Conservation (phyloP, 148 eudicot genomes). For the Silene conica region DNA sequence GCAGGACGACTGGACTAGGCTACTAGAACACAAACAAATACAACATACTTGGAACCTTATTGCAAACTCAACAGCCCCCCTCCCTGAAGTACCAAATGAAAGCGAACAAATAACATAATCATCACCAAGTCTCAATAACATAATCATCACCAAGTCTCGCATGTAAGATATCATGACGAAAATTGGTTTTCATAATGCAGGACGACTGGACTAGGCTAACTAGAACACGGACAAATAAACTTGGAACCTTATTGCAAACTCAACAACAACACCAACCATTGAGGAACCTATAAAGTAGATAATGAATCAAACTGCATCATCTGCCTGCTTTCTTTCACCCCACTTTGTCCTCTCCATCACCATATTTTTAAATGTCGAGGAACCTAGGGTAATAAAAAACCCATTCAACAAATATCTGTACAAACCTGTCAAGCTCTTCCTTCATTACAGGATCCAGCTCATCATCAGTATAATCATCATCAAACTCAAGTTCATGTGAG, state of each 20-base stretch:
- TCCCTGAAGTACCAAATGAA: constrained; percentile 41
- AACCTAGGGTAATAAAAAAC: neutral
- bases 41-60: neutral
- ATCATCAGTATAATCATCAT: constrained; percentile 53
- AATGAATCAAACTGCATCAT: neutral
- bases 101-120: neutral
- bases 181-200: neutral
- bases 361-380: neutral
- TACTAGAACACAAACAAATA: neutral
- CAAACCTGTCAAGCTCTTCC: constrained; percentile 82
- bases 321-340: neutral
- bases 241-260: neutral
- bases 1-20: neutral
- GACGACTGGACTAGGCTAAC: neutral
- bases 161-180: neutral
- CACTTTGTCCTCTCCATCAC: neutral
- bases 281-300: neutral
- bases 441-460: constrained; percentile 82
- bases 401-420: neutral
- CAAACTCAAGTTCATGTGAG: constrained; percentile 48
- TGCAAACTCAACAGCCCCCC: neutral
- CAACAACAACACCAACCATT: neutral
- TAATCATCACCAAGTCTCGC: neutral
- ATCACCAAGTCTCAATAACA: neutral
- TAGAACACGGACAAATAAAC: neutral